Conservation (phyloP, 768 basidiomycete genomes). For the Sarcomyxa edulis region DNA sequence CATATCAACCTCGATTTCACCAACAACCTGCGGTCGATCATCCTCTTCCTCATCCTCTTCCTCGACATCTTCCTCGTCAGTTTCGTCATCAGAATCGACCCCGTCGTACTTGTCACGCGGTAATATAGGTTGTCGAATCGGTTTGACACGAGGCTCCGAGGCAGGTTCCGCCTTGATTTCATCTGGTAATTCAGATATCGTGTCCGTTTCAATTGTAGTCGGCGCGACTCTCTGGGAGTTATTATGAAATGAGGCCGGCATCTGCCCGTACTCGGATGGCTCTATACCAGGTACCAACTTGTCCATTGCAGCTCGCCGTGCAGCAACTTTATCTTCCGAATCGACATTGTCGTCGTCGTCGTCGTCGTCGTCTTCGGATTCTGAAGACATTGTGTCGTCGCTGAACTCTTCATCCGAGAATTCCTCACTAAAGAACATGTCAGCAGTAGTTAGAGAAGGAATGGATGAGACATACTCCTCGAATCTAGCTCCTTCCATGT, state of each 20-base stretch:
- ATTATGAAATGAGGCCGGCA: conserved; percentile 65
- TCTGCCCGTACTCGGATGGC: conserved; percentile 83
- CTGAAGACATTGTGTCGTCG: conserved; percentile 42
- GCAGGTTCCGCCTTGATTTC: conserved; percentile 12
- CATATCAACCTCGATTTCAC: conserved; percentile 88
- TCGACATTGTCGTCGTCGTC: conserved; percentile 14
- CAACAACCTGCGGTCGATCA: conserved; percentile 78
- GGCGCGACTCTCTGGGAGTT: conserved; percentile 66
- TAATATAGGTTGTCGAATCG: conserved; percentile 74
- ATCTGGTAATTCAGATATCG: no score
- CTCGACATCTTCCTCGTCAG: conserved; percentile 57
- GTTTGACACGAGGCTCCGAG: conserved; percentile 26
- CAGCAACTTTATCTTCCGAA: conserved; percentile 14
- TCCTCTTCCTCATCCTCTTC: conserved; percentile 62
- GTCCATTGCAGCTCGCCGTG: conserved; percentile 66
- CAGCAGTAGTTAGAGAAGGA: background rate
- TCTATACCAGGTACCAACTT: conserved; percentile 77
- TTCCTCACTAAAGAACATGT: conserved; percentile 42
- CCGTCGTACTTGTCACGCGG: conserved; percentile 86
- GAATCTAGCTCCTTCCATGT: conserved; percentile 84
- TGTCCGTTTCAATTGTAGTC: conserved; percentile 37
- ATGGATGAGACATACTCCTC: conserved; percentile 56
- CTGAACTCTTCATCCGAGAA: conserved; percentile 64
- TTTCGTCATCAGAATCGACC: conserved; percentile 88
- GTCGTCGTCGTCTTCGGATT: conserved; percentile 38